Evolutionary conservation across 805 yeast genomes (phyloP), one percentile per base, ranked within the genome.

Genomic region (Millerozyma miso): DNA sequence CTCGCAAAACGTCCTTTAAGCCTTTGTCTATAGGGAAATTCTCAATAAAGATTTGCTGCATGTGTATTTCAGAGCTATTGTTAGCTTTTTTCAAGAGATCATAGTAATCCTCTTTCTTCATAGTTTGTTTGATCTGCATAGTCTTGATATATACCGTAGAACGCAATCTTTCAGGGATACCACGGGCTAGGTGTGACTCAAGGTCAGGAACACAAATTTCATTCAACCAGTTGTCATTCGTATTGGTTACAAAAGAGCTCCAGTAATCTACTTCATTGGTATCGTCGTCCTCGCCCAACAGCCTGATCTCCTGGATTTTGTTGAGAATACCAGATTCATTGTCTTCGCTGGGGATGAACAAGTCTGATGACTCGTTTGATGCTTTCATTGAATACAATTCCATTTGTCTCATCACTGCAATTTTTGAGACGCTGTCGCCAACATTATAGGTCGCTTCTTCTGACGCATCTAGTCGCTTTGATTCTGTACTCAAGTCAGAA

Each of bases 81-180:
- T 40, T 48, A 2, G 69, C 63, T 39, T 62, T 59, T 39, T 55
- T 55, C 42, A 63, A 50, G 18, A 70, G 45, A 20, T 55, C 56
- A 4, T 52, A 55, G 42, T 62, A 70, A 16, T 53, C 55, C 33
- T 60, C 67, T 40, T 57, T 58, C 35, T 58, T 66, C 35, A 67
- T 47, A 29, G 50, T 55, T 45, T 59, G 52, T 39, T 58, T 54
- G 2, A 68, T 57, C 41, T 62, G 63, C 38, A 69, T 51, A 3
- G 56, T 53, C 41, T 61, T 64, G 37, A 63, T 50, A 42, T 70
- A 70, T 0, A 65, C 59, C n/a, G 57, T 42, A 3, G 60, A 52
- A 34, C 73, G 52, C 36, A 62, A 48, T 2, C 51, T 47, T 2
- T 32, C 48, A 1, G 74, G 71, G 3, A 70, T 58, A 0, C 73